These are phyloP conservation scores for Brassica cretica DNA, from an alignment of 345 rosid genomes.

Conservation along the genomic window DNA sequence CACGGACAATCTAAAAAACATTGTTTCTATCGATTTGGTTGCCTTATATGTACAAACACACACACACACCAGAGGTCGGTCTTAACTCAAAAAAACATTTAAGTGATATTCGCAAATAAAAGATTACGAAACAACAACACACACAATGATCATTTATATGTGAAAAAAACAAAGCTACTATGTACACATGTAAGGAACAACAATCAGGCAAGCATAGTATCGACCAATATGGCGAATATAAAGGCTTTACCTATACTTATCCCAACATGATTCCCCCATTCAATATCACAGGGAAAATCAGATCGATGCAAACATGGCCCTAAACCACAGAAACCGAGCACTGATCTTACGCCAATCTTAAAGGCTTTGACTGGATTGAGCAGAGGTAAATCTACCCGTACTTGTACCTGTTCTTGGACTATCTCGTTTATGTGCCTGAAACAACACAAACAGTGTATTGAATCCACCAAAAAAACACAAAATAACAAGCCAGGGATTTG, in stretches of 20 bases:
- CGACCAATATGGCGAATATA: neutral
- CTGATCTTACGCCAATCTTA: conserved; percentile 15
- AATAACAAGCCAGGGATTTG: neutral
- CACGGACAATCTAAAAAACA: neutral
- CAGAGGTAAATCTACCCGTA: conserved; percentile 23
- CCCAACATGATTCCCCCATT: conserved; percentile 13
- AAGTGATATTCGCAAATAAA: neutral
- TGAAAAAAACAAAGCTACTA: neutral
- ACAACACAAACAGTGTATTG: conserved; percentile 6
- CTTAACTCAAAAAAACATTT: neutral
- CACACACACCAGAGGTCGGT: neutral
- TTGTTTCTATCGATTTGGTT: conserved; percentile 9
- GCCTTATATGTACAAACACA: neutral
- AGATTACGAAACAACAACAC: conserved; percentile 17
- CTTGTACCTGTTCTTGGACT: conserved; percentile 20
- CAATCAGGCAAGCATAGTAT: conserved; percentile 15
- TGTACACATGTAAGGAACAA: conserved; percentile 16
- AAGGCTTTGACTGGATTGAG: conserved; percentile 32
- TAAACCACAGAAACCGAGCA: conserved; percentile 17
- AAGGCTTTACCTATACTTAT: neutral
- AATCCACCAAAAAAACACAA: neutral
- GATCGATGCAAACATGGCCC: conserved; percentile 24
- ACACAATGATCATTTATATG: conserved; percentile 18
- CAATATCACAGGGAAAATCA: conserved; percentile 15
- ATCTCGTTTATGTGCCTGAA: conserved; percentile 33